Conservation (phyloP, 2,329 filamentous ascomycete genomes). For the Paraconiothyrium brasiliense region DNA sequence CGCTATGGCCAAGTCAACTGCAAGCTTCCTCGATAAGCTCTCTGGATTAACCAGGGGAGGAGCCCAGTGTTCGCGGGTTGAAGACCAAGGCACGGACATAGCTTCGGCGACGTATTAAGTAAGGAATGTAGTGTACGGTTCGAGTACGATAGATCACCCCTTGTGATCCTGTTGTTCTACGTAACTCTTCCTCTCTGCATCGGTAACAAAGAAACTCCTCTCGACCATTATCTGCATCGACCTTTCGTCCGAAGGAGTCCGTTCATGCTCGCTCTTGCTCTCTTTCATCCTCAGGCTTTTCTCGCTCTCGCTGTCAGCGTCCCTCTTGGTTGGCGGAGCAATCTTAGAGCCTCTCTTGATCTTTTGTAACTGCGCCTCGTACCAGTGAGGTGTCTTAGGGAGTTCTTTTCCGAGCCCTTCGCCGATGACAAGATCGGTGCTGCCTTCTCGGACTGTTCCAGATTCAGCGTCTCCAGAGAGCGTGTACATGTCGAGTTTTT, state of each 20-base stretch:
- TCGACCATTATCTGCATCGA: constrained; percentile 43
- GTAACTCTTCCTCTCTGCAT: constrained; percentile 32
- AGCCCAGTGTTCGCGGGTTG: neutral
- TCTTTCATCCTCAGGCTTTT: constrained; percentile 33
- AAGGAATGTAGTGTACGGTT: neutral
- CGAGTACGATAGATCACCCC: neutral
- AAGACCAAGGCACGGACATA: too few species aligned
- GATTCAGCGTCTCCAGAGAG: constrained; percentile 25
- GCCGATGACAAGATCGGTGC: constrained; percentile 22
- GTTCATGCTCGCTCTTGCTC: constrained; percentile 21
- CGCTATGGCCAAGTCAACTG: neutral
- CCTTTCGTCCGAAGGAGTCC: constrained; percentile 26
- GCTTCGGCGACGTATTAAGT: neutral
- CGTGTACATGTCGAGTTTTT: constrained; percentile 34
- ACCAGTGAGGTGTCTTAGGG: constrained; percentile 19
- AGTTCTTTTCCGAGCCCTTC: constrained; percentile 9
- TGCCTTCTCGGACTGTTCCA: constrained; percentile 27
- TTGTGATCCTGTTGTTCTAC: neutral
- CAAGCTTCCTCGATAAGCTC: neutral
- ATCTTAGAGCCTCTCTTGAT: constrained; percentile 6
- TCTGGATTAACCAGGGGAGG: neutral
- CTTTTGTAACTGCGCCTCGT: constrained; percentile 18
- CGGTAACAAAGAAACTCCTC: constrained; percentile 42
- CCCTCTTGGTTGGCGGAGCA: constrained; percentile 15
- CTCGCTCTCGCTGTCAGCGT: constrained; percentile 29